Percentiles rank a stretch among this genome's conserved stretches.
phyloP scores from a whole-genome alignment of 2,329 filamentous ascomycete species.

The Pseudocercospora crystallina region DNA sequence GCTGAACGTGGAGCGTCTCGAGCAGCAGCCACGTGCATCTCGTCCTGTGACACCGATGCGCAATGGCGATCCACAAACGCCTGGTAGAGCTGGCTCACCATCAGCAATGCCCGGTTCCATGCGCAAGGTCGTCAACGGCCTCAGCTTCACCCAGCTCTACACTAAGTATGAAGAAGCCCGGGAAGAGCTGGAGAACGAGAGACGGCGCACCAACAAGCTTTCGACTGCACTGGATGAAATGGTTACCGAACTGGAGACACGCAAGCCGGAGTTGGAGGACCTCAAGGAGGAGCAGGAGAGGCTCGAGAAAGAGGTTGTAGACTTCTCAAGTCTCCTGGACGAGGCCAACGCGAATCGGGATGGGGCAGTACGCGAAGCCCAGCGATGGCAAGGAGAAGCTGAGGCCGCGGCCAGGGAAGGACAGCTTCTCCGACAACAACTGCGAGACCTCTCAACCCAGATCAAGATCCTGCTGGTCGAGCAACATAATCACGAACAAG shows the following conservation, averaged over 20 bases:
- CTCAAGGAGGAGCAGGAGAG: slow-evolving; percentile 77
- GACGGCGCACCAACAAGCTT: slow-evolving; percentile 71
- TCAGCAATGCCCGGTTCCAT: slow-evolving; percentile 51
- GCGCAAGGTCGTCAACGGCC: slow-evolving; percentile 51
- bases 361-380: slow-evolving; percentile 70
- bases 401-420: slow-evolving; percentile 63
- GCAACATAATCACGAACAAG: slow-evolving; percentile 77
- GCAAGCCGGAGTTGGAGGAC: slow-evolving; percentile 84
- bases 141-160: slow-evolving; percentile 64
- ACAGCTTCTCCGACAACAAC: slow-evolving; percentile 77
- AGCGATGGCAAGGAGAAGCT: slow-evolving; percentile 75
- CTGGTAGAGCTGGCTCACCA: slow-evolving; percentile 36
- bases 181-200: slow-evolving; percentile 70
- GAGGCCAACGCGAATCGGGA: slow-evolving; percentile 80
- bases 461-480: slow-evolving; percentile 89
- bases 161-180: slow-evolving; percentile 64
- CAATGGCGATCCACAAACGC: slow-evolving; percentile 34
- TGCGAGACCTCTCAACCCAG: slow-evolving; percentile 86
- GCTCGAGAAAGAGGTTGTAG: slow-evolving; percentile 75
- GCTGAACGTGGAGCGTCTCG: slow-evolving; percentile 58
- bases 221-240: slow-evolving; percentile 79
- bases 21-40: slow-evolving; percentile 31
- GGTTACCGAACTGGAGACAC: slow-evolving; percentile 78
- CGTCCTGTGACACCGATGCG: slow-evolving; percentile 55
- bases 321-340: slow-evolving; percentile 76